Base-by-base conservation (phyloP, 2,329 filamentous ascomycete genomes). In the Neocatenulostroma microsporum region DNA sequence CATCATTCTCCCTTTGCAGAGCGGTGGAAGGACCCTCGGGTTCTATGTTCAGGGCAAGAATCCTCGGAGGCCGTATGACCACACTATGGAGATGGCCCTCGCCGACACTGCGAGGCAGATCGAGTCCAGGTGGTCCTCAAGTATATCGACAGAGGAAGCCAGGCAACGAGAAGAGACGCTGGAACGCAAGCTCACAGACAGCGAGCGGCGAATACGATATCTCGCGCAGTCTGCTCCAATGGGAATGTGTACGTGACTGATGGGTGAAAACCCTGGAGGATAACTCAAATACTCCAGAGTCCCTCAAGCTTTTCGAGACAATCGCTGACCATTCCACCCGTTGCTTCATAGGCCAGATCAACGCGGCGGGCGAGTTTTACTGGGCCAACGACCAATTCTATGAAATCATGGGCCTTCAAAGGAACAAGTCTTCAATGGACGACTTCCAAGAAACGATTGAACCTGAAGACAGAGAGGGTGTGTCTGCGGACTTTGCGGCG, bases 151-250 rank as follows among this genome's bases (percentile, higher is more conserved):
- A n/a, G 40, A 44, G 24, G 35, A 43, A 21, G 38, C 39, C 12
- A 18, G 27, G 21, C n/a, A 23, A 12, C 32, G 40, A 4, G 44
- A 48, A 21, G 12, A 36, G 27, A 29, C 31, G 21, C 35, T 49
- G 4, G 40, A 50, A 32, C 42, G 32, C 4, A 24, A 38, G 27
- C 34, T 40, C 1, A 45, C 29, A 5, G 44, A 50, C 4, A 56
- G 53, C 8, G 62, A 64, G 30, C 49, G 56, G 1, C 40, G 53
- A n/a, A 58, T 67, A 17, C 53, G 58, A 25, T 50, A 57, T 8
- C 60, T 66, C 44, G 61, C 62, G 2, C 55, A 62, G 30, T 44
- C 53, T 8, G 54, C 60, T 4, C 60, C 62, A 4, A 63, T 67
- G 29, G 56, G 58, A 2, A 49, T 47, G 8, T 61, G 37, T 30